Percentiles rank a stretch among this genome's conserved stretches.
Conservation (phyloP, 2,329 filamentous ascomycete genomes). For the Atkinsonella texensis region DNA sequence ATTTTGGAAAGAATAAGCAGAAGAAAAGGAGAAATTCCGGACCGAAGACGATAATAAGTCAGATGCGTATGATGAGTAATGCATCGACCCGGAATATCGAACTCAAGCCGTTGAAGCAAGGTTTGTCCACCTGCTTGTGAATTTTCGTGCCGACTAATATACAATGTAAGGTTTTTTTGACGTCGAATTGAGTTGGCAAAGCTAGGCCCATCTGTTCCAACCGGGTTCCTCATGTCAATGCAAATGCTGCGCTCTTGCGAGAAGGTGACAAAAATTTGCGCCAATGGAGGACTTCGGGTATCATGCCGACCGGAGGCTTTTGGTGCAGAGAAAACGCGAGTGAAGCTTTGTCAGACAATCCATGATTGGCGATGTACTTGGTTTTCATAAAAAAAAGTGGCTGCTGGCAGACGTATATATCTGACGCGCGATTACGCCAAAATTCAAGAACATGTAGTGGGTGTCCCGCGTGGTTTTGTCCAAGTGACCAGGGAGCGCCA, state of each 20-base stretch:
- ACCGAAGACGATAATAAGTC: background rate
- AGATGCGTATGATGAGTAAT: background rate
- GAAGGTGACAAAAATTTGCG: background rate
- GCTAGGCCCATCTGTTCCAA: background rate
- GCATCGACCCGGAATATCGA: background rate
- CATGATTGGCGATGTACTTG: background rate
- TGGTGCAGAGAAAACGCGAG: background rate
- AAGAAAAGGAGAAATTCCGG: background rate
- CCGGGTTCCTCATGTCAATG: background rate
- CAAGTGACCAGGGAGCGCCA: too few relatives aligned
- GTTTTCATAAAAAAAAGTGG: background rate
- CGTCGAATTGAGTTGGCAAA: background rate
- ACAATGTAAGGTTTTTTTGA: background rate
- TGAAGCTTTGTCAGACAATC: background rate
- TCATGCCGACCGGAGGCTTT: background rate
- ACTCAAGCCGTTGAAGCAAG: background rate
- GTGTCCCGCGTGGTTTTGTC: too few relatives aligned
- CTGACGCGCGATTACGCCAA: background rate
- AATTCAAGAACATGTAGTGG: background rate
- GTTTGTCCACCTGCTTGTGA: background rate
- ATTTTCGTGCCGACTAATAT: background rate
- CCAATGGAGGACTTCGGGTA: background rate
- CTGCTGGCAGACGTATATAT: background rate
- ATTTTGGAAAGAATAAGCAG: background rate
- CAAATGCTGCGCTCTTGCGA: background rate